Percentiles rank a stretch among this genome's conserved stretches.
phyloP scores from a whole-genome alignment of 495 filamentous ascomycete genomes.

The Talaromyces proteolyticus region DNA sequence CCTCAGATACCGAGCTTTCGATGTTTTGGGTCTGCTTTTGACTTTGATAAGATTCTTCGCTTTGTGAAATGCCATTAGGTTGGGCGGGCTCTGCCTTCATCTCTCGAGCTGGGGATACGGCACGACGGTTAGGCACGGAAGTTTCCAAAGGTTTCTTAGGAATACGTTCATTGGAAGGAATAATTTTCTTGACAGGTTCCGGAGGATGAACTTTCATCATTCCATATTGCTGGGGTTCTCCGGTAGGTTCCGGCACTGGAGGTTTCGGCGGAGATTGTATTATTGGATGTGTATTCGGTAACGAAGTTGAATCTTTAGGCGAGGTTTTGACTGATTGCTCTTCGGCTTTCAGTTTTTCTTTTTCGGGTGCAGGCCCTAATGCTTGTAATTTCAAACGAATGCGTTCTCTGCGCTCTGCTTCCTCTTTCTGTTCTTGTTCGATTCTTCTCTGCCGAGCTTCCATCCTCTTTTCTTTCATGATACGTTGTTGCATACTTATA shows the following conservation, averaged over 20 bases:
- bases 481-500: conserved; percentile 64
- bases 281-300: conserved; percentile 12
- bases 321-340: conserved; percentile 16
- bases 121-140: conserved; percentile 17
- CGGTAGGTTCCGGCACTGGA: conserved; percentile 44
- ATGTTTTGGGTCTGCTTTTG: conserved; percentile 15
- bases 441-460: conserved; percentile 69
- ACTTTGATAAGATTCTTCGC: conserved; percentile 12
- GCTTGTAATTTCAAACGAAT: conserved; percentile 78
- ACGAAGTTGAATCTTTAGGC: conserved; percentile 12
- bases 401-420: conserved; percentile 72
- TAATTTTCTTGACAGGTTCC: conserved; percentile 36
- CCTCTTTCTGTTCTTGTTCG: conserved; percentile 77
- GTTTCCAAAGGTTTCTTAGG: conserved; percentile 26
- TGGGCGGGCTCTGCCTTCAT: conserved; percentile 20
- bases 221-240: conserved; percentile 50
- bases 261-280: conserved; percentile 46
- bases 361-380: conserved; percentile 60
- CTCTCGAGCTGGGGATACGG: conserved; percentile 29
- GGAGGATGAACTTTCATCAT: conserved; percentile 56
- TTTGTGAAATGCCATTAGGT: conserved; percentile 21
- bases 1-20: conserved; percentile 20
- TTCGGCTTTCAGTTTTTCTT: conserved; percentile 37
- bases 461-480: conserved; percentile 81
- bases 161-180: conserved; percentile 28